Conservation (phyloP, 768 basidiomycete species). For the Steccherinum ochraceum region DNA sequence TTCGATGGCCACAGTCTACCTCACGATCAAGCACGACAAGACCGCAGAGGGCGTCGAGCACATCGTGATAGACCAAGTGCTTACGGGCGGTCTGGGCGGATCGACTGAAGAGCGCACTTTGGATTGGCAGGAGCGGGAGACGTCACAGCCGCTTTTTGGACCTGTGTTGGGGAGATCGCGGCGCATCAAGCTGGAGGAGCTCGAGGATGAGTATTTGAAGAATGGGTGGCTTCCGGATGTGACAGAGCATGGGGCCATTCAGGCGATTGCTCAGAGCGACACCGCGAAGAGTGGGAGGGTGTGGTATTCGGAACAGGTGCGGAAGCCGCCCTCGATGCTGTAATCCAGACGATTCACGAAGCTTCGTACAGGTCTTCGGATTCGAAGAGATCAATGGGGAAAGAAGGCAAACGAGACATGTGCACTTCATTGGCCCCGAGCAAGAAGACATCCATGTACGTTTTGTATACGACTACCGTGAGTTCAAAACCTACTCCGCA, state of each 20-base stretch:
- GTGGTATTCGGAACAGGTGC: conserved; percentile 64
- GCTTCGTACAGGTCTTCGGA: conserved; percentile 46
- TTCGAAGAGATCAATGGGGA: conserved; percentile 52
- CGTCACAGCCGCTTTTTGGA: conserved; percentile 61
- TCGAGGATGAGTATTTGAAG: conserved; percentile 31
- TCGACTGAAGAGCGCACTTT: conserved; percentile 53
- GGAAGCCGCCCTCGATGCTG: too few species aligned
- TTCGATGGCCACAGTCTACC: conserved; percentile 46
- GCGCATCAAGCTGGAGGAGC: conserved; percentile 23
- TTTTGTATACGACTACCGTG: conserved; percentile 66
- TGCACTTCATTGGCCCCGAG: conserved; percentile 57
- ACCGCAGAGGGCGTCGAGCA: conserved; percentile 54
- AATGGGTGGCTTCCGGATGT: conserved; percentile 38
- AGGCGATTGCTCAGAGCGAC: conserved; percentile 45
- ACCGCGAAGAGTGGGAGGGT: conserved; percentile 51
- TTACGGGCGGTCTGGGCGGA: conserved; percentile 57
- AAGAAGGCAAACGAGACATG: conserved; percentile 53
- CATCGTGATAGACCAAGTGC: conserved; percentile 58
- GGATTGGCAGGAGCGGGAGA: conserved; percentile 45
- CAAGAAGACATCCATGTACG: conserved; percentile 50
- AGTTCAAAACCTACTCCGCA: too few species aligned
- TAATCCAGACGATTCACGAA: conserved; percentile 13
- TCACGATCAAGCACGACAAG: conserved; percentile 55
- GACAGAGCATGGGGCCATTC: conserved; percentile 27
- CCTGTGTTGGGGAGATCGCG: conserved; percentile 36